Conservation (phyloP, 352 stramenopile genomes). For the Aphanomyces stellatus region DNA sequence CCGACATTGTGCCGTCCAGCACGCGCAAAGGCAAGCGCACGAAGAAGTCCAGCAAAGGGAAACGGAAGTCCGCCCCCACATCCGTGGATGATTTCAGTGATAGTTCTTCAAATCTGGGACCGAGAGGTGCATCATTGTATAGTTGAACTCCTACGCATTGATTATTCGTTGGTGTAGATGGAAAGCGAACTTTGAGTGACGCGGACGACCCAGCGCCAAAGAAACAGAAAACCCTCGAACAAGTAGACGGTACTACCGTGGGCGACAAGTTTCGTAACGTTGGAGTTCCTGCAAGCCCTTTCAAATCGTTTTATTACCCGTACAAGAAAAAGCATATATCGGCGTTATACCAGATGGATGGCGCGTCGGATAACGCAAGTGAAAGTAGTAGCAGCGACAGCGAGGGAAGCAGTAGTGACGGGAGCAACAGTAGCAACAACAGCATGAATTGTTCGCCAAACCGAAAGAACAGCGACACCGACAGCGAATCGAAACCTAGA, state of each 20-base stretch:
- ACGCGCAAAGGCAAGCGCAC: background rate
- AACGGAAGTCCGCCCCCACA: background rate
- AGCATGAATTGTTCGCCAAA: background rate
- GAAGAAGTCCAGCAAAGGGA: background rate
- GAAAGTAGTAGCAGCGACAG: slow-evolving; percentile 48
- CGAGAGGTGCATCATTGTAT: too few relatives aligned
- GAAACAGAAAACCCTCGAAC: too few relatives aligned
- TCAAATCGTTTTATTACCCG: background rate
- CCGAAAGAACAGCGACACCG: background rate
- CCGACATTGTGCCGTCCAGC: slow-evolving; percentile 55
- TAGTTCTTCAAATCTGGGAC: too few relatives aligned
- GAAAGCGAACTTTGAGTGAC: too few relatives aligned
- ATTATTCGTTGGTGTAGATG: too few relatives aligned
- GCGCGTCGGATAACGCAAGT: slow-evolving; percentile 29
- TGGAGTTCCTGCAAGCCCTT: background rate
- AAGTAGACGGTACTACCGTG: too few relatives aligned
- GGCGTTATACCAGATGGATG: background rate
- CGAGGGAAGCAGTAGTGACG: slow-evolving; percentile 36
- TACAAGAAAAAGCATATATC: background rate
- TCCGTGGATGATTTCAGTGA: background rate
- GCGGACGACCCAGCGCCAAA: too few relatives aligned
- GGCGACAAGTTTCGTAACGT: too few relatives aligned
- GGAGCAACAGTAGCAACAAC: background rate
- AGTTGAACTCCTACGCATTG: too few relatives aligned
- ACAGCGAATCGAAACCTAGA: background rate